These are phyloP conservation scores for Caulochytrium protostelioides DNA, from an alignment of 371 early-diverging fungal genomes.

Conservation along the genomic window DNA sequence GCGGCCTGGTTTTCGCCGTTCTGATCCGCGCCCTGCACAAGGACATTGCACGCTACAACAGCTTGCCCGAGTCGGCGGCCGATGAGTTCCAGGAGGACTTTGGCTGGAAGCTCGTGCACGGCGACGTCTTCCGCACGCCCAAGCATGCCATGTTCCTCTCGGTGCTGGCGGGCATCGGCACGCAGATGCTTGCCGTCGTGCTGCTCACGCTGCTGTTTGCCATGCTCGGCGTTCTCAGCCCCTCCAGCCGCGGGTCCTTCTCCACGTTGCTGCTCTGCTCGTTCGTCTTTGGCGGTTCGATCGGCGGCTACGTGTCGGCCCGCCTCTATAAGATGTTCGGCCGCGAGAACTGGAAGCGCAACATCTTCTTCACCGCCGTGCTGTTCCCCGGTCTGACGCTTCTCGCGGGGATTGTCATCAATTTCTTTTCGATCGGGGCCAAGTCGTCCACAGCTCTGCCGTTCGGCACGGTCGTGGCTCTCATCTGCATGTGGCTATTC, in stretches of 20 bases:
- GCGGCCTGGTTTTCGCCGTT: conserved; percentile 68
- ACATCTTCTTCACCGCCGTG: conserved; percentile 58
- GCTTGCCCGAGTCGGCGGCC: conserved; percentile 34
- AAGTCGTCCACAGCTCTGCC: conserved; percentile 85
- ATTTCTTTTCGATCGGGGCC: conserved; percentile 67
- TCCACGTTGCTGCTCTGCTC: conserved; percentile 70
- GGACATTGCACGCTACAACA: conserved; percentile 72
- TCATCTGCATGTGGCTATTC: conserved; percentile 67
- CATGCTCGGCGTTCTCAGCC: conserved; percentile 85
- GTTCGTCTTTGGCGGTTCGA: conserved; percentile 63
- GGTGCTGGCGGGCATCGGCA: conserved; percentile 73
- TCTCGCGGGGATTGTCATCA: conserved; percentile 22
- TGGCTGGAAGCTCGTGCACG: conserved; percentile 78
- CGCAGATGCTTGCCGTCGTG: conserved; percentile 71
- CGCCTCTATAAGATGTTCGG: conserved; percentile 82
- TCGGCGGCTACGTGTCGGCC: conserved; percentile 71
- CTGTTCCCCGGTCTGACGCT: conserved; percentile 55
- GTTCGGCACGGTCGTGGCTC: conserved; percentile 62
- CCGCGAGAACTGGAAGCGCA: conserved; percentile 65
- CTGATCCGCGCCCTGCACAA: conserved; percentile 57
- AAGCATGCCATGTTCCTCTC: conserved; percentile 50
- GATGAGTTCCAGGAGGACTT: conserved; percentile 77
- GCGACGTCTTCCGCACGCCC: conserved; percentile 80
- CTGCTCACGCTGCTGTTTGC: conserved; percentile 56
- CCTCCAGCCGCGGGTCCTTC: conserved; percentile 80